These are phyloP conservation scores for Chaetomium olivaceum DNA, from an alignment of 2,329 filamentous ascomycete genomes.

Conservation along the genomic window DNA sequence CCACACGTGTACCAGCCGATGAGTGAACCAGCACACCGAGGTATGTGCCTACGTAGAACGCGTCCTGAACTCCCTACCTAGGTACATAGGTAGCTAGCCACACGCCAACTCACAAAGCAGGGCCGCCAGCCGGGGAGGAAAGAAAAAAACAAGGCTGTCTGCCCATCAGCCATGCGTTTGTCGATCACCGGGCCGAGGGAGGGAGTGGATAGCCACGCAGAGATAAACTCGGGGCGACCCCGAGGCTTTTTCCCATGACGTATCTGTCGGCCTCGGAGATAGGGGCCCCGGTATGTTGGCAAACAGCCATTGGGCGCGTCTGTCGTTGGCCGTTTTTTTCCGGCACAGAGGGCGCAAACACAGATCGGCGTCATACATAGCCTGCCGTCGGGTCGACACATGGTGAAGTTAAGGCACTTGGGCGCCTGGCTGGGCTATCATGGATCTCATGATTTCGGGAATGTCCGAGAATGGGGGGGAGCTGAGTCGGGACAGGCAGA, in stretches of 20 bases:
- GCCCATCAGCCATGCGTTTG: constrained; percentile 1
- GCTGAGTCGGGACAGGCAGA: neutral
- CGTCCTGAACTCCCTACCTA: neutral
- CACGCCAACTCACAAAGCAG: neutral
- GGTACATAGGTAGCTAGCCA: neutral
- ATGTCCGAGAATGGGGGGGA: neutral
- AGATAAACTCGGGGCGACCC: neutral
- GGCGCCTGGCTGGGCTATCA: neutral
- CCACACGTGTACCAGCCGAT: neutral
- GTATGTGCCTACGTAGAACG: neutral
- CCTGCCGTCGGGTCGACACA: neutral
- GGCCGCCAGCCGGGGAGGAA: neutral
- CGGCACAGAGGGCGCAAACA: constrained; percentile 11
- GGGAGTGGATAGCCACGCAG: neutral
- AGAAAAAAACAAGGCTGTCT: neutral
- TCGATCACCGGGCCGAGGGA: neutral
- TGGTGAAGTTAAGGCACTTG: neutral
- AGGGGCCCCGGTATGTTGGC: neutral
- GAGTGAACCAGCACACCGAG: neutral
- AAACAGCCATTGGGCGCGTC: neutral
- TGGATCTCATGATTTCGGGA: neutral
- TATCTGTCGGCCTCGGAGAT: neutral
- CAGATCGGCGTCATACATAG: constrained; percentile 1
- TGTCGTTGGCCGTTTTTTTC: constrained; percentile 3
- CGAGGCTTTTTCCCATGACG: neutral